Conservation (phyloP, 352 stramenopile genomes). For the Phytophthora palmivora region DNA sequence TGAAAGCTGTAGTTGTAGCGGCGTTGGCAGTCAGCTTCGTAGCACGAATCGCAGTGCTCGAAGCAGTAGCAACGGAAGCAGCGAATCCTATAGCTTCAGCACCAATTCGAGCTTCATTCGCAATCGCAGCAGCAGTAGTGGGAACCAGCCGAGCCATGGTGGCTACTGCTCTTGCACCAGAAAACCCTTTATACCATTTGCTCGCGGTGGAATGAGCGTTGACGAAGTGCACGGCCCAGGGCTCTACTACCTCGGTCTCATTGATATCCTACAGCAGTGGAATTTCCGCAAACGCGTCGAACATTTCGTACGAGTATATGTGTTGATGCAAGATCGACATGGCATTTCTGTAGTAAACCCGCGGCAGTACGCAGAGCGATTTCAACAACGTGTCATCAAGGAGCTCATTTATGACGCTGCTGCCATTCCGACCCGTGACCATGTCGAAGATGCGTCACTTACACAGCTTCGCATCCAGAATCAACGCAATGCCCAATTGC, state of each 20-base stretch:
- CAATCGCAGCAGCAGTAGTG: constrained; percentile 38
- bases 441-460: constrained; percentile 45
- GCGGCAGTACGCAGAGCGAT: constrained; percentile 76
- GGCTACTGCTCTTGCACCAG: constrained; percentile 38
- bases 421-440: constrained; percentile 23
- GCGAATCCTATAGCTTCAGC: constrained; percentile 27
- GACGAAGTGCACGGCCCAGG: constrained; percentile 91
- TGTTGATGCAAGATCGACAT: constrained; percentile 73
- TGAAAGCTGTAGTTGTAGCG: constrained; percentile 27
- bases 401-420: constrained; percentile 77
- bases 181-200: constrained; percentile 59
- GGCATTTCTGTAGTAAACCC: constrained; percentile 81
- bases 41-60: constrained; percentile 24
- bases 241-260: constrained; percentile 95
- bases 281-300: constrained; percentile 93
- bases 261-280: constrained; percentile 96
- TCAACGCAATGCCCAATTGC: constrained; percentile 46
- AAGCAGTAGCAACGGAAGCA: constrained; percentile 37
- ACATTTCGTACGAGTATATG: constrained; percentile 78
- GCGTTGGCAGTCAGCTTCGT: constrained; percentile 25
- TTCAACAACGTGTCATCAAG: constrained; percentile 76
- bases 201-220: constrained; percentile 69
- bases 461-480: constrained; percentile 53
- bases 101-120: constrained; percentile 37
- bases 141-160: constrained; percentile 22